Evolutionary conservation across 352 stramenopile genomes (phyloP).

Genomic region (Pythium phragmiticola): DNA sequence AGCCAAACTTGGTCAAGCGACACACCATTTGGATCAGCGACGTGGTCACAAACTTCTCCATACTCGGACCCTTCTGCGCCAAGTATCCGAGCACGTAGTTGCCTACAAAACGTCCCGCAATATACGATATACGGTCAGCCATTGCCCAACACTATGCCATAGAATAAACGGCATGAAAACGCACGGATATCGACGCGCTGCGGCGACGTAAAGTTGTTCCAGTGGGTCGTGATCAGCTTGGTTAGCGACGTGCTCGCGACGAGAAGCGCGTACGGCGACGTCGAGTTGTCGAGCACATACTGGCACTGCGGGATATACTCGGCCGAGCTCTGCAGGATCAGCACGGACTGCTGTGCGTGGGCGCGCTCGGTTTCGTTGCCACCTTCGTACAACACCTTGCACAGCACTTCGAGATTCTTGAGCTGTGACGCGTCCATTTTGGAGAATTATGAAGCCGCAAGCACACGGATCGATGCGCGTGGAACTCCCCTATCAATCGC

Average conservation of each 20-base stretch:
- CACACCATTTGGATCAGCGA: slow-evolving; percentile 97
- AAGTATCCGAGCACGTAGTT: slow-evolving; percentile 98
- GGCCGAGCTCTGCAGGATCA: slow-evolving; percentile 88
- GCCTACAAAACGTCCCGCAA: slow-evolving; percentile 33
- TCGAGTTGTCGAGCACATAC: slow-evolving; percentile 97
- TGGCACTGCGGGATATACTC: slow-evolving; percentile 99
- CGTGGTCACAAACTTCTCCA: slow-evolving; percentile 95
- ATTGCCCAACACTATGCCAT: background rate
- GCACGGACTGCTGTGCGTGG: slow-evolving; percentile 80
- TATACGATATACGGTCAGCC: background rate
- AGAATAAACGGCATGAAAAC: slow-evolving; percentile 10
- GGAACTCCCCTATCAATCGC: slow-evolving; percentile 1
- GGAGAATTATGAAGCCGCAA: background rate
- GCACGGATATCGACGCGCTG: slow-evolving; percentile 93
- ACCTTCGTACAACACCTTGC: slow-evolving; percentile 77
- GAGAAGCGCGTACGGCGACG: slow-evolving; percentile 94
- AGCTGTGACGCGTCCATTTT: slow-evolving; percentile 79
- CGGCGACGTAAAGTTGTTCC: slow-evolving; percentile 89
- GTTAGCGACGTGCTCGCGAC: slow-evolving; percentile 96
- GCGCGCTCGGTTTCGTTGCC: slow-evolving; percentile 66
- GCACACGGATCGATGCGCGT: background rate
- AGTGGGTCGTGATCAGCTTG: slow-evolving; percentile 97
- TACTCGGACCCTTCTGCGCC: slow-evolving; percentile 91
- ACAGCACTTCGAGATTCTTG: slow-evolving; percentile 77
- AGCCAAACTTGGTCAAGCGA: slow-evolving; percentile 98